Percentiles rank a stretch among this genome's conserved stretches.
Evolutionary conservation across 495 filamentous ascomycete species (phyloP).

Genomic region (Patellaria atrata): DNA sequence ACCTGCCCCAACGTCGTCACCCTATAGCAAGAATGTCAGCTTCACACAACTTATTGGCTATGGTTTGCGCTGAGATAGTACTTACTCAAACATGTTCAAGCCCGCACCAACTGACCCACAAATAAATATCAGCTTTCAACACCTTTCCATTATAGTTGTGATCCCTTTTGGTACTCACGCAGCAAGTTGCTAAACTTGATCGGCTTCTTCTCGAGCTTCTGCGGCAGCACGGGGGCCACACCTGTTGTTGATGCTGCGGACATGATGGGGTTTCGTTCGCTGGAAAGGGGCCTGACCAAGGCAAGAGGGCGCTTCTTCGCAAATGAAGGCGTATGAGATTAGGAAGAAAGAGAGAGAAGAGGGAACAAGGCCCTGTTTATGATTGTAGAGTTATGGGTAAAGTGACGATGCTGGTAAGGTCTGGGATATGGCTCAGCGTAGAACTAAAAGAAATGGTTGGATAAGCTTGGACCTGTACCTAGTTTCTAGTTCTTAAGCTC

Average conservation of each 20-base stretch:
- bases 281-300: conserved; percentile 27
- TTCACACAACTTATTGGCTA: conserved; percentile 3
- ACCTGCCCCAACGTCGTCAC: conserved; percentile 81
- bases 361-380: too few relatives aligned
- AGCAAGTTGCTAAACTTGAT: conserved; percentile 99
- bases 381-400: too few relatives aligned
- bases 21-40: conserved; percentile 29
- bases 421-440: too few relatives aligned
- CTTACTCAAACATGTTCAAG: conserved; percentile 92
- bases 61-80: conserved; percentile 16
- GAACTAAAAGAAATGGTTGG: too few relatives aligned
- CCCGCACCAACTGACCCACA: conserved; percentile 61
- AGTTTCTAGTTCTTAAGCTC: too few relatives aligned
- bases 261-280: conserved; percentile 17
- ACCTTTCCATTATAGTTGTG: not conserved
- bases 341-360: not conserved
- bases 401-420: too few relatives aligned
- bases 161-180: conserved; percentile 33
- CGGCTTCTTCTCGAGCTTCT: conserved; percentile 90
- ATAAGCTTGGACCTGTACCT: too few relatives aligned
- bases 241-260: conserved; percentile 34
- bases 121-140: conserved; percentile 11
- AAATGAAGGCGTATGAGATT: not conserved
- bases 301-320: conserved; percentile 60
- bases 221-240: conserved; percentile 30